Percentiles rank a stretch among this genome's conserved stretches.
phyloP scores from a whole-genome alignment of 2,329 filamentous ascomycete species.

The Colletotrichum graminicola region DNA sequence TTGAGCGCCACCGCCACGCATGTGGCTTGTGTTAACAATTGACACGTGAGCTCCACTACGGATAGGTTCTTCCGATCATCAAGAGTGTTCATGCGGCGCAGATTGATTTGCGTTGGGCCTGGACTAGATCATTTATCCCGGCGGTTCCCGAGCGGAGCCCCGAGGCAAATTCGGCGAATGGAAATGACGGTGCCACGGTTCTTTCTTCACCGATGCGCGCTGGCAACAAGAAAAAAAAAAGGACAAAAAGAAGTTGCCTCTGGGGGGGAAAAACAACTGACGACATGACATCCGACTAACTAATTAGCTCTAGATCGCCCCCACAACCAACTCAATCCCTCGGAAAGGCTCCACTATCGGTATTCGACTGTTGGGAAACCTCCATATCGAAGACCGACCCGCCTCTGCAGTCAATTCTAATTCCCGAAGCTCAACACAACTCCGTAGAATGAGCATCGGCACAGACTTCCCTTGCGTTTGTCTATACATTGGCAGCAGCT shows the following conservation, averaged over 20 bases:
- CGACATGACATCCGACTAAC: constrained; percentile 32
- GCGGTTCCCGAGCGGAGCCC: constrained; percentile 39
- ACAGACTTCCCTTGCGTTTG: constrained; percentile 26
- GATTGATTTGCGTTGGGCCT: neutral
- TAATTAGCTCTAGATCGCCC: constrained; percentile 24
- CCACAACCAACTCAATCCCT: constrained; percentile 28
- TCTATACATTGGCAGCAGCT: constrained; percentile 36
- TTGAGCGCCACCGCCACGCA: constrained; percentile 18
- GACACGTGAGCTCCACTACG: constrained; percentile 28
- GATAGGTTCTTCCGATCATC: neutral
- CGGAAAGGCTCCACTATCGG: constrained; percentile 34
- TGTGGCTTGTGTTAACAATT: constrained; percentile 13
- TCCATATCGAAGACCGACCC: constrained; percentile 8
- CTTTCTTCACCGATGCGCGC: constrained; percentile 32
- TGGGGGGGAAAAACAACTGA: constrained; percentile 28
- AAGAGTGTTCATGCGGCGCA: constrained; percentile 13
- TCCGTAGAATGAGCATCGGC: constrained; percentile 38
- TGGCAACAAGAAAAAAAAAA: constrained; percentile 42
- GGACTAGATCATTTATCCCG: constrained; percentile 20
- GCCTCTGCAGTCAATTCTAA: neutral
- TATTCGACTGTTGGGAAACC: constrained; percentile 31
- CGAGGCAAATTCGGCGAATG: constrained; percentile 36
- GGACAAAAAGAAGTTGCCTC: constrained; percentile 28
- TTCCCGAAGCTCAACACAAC: neutral
- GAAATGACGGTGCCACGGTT: constrained; percentile 18